Conservation (phyloP, 108 stramenopile species). For the Skeletonema menzelii region DNA sequence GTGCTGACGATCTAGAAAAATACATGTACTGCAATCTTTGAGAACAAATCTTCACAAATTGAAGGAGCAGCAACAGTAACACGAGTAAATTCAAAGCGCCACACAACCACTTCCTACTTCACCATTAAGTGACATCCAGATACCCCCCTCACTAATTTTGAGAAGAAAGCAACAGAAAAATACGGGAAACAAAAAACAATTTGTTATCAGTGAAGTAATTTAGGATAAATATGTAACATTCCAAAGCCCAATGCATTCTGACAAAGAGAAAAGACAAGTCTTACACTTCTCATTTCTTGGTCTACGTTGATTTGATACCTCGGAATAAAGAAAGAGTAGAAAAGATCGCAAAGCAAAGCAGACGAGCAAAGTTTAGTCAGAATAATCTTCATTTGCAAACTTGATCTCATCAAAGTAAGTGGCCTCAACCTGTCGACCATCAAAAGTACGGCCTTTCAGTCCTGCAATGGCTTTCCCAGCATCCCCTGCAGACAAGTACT, state of each 20-base stretch:
- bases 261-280: not conserved
- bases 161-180: not conserved
- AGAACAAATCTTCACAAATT: no score
- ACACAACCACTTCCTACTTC: not conserved
- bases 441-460: constrained; percentile 83
- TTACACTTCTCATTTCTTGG: constrained; percentile 3
- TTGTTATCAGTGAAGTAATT: not conserved
- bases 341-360: constrained; percentile 4
- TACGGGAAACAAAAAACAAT: not conserved
- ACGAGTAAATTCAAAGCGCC: not conserved
- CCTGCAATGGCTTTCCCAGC: constrained; percentile 74
- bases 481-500: constrained; percentile 72
- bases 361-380: constrained; percentile 12
- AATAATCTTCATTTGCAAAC: constrained; percentile 61
- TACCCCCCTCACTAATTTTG: not conserved
- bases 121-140: not conserved
- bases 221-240: not conserved
- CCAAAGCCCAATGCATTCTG: not conserved
- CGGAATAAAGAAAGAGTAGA: constrained; percentile 8
- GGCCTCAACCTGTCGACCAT: constrained; percentile 77
- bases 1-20: no score
- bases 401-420: constrained; percentile 74
- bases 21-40: no score
- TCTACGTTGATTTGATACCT: not conserved
- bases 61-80: not conserved